Percentiles rank a stretch among this genome's conserved stretches.
Conservation (phyloP, 768 basidiomycete genomes). For the Lactarius psammicola region DNA sequence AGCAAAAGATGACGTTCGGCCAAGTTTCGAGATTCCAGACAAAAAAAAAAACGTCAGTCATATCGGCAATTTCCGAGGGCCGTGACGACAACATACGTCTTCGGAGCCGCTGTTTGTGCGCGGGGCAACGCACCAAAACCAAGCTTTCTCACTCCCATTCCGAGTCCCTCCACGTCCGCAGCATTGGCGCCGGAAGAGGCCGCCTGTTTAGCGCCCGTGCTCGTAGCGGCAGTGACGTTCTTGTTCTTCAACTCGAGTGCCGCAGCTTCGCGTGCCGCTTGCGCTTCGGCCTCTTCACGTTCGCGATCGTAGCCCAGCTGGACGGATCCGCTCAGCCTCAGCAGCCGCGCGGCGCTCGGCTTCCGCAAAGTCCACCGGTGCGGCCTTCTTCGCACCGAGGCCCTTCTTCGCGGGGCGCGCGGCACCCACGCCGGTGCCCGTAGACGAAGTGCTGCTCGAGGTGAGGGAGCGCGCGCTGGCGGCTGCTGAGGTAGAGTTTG, state of each 20-base stretch:
- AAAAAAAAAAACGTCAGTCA: not conserved
- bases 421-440: slow-evolving; percentile 34
- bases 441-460: slow-evolving; percentile 34
- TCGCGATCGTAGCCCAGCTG: slow-evolving; percentile 89
- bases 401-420: slow-evolving; percentile 73
- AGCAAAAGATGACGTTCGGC: not conserved
- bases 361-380: slow-evolving; percentile 88
- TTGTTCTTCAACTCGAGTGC: slow-evolving; percentile 40
- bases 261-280: slow-evolving; percentile 60
- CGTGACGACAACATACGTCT: slow-evolving; percentile 6
- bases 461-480: slow-evolving; percentile 47
- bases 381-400: slow-evolving; percentile 84
- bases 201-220: slow-evolving; percentile 33
- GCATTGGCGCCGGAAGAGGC: slow-evolving; percentile 42
- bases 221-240: slow-evolving; percentile 37
- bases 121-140: slow-evolving; percentile 84
- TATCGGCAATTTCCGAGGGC: not conserved
- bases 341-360: slow-evolving; percentile 88
- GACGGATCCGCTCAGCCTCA: slow-evolving; percentile 89
- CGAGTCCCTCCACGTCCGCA: slow-evolving; percentile 54
- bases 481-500: slow-evolving; percentile 43
- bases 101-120: slow-evolving; percentile 49
- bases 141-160: slow-evolving; percentile 72
- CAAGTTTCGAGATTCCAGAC: too few relatives aligned
- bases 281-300: slow-evolving; percentile 81